A percentile compares a stretch with the other conserved stretches of the same genome.
Evolutionary conservation across 768 basidiomycete genomes (phyloP).

Genomic region (Boletus subcaerulescens): DNA sequence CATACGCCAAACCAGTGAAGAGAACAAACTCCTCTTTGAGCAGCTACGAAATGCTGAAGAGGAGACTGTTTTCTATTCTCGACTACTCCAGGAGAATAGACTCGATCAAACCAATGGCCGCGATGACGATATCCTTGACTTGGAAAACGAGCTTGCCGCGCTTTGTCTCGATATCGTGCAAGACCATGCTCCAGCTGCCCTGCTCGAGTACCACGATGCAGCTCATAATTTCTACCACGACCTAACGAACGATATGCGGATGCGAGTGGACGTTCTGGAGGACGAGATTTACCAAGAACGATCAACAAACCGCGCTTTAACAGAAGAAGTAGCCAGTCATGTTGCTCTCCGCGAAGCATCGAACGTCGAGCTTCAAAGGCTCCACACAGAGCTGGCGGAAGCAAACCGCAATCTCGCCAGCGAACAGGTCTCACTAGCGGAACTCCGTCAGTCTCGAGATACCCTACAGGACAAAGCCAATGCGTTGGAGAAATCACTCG

Average conservation of each 20-base stretch:
- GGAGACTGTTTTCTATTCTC: constrained; percentile 16
- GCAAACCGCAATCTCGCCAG: constrained; percentile 18
- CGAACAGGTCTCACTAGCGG: constrained; percentile 20
- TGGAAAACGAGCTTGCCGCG: constrained; percentile 18
- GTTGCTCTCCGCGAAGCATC: constrained; percentile 43
- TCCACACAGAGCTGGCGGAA: constrained; percentile 36
- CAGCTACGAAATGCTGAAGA: constrained; percentile 18
- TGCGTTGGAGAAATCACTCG: constrained; percentile 25
- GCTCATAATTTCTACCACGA: constrained; percentile 38
- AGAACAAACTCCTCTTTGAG: constrained; percentile 42
- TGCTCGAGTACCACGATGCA: constrained; percentile 18
- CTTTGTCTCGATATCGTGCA: constrained; percentile 19
- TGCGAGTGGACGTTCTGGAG: constrained; percentile 9
- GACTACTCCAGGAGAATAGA: constrained; percentile 7
- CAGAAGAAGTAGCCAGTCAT: constrained; percentile 39
- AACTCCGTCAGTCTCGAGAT: constrained; percentile 19
- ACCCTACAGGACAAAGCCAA: constrained; percentile 27
- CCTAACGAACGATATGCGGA: constrained; percentile 34
- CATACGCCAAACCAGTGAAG: constrained; percentile 54
- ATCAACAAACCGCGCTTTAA: constrained; percentile 17
- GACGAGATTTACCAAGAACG: constrained; percentile 13
- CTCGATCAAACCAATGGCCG: neutral
- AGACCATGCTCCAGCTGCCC: constrained; percentile 3
- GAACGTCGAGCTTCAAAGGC: constrained; percentile 38
- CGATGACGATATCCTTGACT: constrained; percentile 3